phyloP scores from a whole-genome alignment of 768 basidiomycete genomes.

The Leucosporidium creatinivorum region DNA sequence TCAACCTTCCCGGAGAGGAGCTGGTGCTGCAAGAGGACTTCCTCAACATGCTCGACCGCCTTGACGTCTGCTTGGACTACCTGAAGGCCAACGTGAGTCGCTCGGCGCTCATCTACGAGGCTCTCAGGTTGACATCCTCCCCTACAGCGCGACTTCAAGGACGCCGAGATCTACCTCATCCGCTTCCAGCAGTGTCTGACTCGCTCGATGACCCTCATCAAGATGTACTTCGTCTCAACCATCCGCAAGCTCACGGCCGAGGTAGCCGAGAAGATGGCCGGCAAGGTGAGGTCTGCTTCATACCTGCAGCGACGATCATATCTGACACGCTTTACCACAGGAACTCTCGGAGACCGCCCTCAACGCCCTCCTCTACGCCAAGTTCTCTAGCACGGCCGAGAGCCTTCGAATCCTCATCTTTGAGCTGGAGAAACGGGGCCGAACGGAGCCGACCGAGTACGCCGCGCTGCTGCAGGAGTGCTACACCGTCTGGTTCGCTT shows the following conservation, averaged over 20 bases:
- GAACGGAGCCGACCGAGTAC: conserved; percentile 64
- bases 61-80: conserved; percentile 90
- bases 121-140: not conserved
- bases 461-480: conserved; percentile 75
- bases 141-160: conserved; percentile 73
- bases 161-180: conserved; percentile 88
- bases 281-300: conserved; percentile 53
- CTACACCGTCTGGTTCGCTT: conserved; percentile 70
- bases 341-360: conserved; percentile 58
- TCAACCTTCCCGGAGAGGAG: conserved; percentile 87
- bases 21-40: conserved; percentile 87
- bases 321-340: not conserved
- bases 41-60: conserved; percentile 88
- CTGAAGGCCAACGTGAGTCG: conserved; percentile 70
- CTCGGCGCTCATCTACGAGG: not conserved
- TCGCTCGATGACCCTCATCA: conserved; percentile 93
- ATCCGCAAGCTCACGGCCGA: conserved; percentile 71
- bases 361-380: conserved; percentile 75
- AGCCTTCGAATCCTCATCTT: conserved; percentile 69
- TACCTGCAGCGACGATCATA: not conserved
- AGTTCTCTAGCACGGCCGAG: conserved; percentile 65
- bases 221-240: conserved; percentile 88
- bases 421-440: conserved; percentile 75
- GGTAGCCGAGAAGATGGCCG: conserved; percentile 62
- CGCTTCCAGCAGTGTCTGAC: conserved; percentile 98